Conservation (phyloP, 2,329 filamentous ascomycete genomes). For the Diaporthe sp. region DNA sequence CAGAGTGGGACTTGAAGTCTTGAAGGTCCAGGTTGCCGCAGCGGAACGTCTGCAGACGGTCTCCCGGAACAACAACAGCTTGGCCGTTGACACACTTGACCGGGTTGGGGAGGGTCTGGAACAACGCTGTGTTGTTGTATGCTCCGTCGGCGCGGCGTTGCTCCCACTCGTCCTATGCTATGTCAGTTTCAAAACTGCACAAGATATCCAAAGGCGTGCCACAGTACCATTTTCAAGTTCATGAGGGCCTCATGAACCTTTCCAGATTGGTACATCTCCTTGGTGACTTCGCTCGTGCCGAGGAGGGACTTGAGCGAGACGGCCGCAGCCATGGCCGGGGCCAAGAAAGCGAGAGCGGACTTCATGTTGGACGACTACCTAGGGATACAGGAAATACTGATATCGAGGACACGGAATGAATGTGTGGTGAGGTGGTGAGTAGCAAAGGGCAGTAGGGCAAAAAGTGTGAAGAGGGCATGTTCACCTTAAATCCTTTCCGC, state of each 20-base stretch:
- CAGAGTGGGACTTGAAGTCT: slow-evolving; percentile 66
- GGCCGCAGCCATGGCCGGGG: slow-evolving; percentile 26
- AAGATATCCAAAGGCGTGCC: neutral
- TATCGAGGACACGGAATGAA: neutral
- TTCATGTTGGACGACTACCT: slow-evolving; percentile 1
- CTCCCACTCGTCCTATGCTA: slow-evolving; percentile 1
- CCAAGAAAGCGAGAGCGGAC: slow-evolving; percentile 11
- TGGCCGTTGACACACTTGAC: slow-evolving; percentile 30
- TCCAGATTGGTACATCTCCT: slow-evolving; percentile 24
- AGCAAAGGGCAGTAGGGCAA: neutral
- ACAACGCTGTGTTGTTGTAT: slow-evolving; percentile 4
- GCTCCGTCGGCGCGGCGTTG: slow-evolving; percentile 17
- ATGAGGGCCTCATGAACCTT: slow-evolving; percentile 18
- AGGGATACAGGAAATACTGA: slow-evolving; percentile 11
- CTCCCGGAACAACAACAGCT: slow-evolving; percentile 51
- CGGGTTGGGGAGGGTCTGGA: slow-evolving; percentile 13
- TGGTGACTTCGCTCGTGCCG: slow-evolving; percentile 10
- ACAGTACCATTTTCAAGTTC: slow-evolving; percentile 17
- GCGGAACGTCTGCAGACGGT: slow-evolving; percentile 60
- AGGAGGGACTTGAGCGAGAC: slow-evolving; percentile 19
- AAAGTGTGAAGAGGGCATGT: neutral
- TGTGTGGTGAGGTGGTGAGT: slow-evolving; percentile 8
- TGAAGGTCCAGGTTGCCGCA: slow-evolving; percentile 66
- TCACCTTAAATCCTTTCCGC: slow-evolving; percentile 19
- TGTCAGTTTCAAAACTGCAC: neutral